Conservation (phyloP, 163 green algal species). For the Prototheca stagnorum region DNA sequence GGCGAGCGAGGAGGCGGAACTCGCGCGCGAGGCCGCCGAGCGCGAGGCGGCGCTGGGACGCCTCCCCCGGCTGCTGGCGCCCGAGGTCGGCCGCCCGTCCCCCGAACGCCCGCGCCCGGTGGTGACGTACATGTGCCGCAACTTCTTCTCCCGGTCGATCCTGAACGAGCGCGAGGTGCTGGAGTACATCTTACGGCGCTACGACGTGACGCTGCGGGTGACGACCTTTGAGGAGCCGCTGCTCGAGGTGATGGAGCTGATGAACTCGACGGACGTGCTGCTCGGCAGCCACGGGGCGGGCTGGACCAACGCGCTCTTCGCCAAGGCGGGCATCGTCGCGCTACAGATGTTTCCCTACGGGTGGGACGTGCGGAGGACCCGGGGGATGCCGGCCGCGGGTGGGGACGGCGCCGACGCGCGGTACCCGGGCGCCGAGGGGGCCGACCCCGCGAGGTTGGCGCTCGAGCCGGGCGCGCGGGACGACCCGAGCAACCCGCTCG, state of each 20-base stretch:
- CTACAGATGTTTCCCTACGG: constrained; percentile 27
- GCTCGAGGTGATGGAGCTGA: constrained; percentile 15
- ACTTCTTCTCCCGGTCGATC: constrained; percentile 20
- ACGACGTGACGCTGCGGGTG: constrained; percentile 24
- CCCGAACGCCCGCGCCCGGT: constrained; percentile 13
- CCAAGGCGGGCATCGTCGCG: constrained; percentile 17
- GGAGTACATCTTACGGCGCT: constrained; percentile 14
- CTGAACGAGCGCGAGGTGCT: constrained; percentile 22
- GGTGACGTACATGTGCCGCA: constrained; percentile 27
- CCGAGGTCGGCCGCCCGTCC: neutral
- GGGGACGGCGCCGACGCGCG: neutral
- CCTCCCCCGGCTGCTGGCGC: neutral
- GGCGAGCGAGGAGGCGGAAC: neutral
- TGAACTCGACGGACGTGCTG: constrained; percentile 17
- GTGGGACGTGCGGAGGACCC: constrained; percentile 14
- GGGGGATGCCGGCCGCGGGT: constrained; percentile 15
- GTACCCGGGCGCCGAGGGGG: too few species aligned
- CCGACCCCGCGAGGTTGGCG: too few species aligned
- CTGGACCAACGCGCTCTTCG: constrained; percentile 26
- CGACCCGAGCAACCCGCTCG: too few species aligned
- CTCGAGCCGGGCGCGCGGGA: too few species aligned
- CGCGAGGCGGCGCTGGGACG: neutral
- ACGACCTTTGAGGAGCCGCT: constrained; percentile 29
- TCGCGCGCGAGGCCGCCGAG: neutral
- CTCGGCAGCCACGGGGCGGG: constrained; percentile 23